Evolutionary conservation across 176 grass and related monocot species (phyloP).

Genomic region (Rhynchospora breviuscula): DNA sequence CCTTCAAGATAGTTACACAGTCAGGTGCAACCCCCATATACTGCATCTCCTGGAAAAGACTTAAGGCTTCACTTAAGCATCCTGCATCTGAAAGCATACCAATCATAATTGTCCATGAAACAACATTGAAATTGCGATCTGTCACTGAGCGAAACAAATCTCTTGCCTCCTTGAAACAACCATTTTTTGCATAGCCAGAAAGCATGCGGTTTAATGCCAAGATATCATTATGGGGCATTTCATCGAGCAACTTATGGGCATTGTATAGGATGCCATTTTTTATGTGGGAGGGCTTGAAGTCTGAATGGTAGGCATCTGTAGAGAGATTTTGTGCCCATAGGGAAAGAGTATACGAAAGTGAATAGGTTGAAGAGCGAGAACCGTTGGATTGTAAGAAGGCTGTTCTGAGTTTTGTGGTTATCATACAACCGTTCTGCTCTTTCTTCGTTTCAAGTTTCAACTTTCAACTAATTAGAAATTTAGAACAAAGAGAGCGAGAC

Average conservation of each 20-base stretch:
- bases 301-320: conserved; percentile 30
- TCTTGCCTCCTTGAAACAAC: conserved; percentile 29
- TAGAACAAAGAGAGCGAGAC: too few relatives aligned
- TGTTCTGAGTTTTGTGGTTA: too few relatives aligned
- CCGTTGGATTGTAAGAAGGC: too few relatives aligned
- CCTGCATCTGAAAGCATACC: conserved; percentile 17
- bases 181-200: conserved; percentile 34
- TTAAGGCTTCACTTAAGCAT: conserved; percentile 27
- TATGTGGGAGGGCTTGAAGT: conserved; percentile 20
- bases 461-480: too few relatives aligned
- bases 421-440: too few relatives aligned
- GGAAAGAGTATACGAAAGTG: too few relatives aligned
- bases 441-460: too few relatives aligned
- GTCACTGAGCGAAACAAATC: conserved; percentile 32
- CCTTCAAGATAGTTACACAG: conserved; percentile 30
- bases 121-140: conserved; percentile 21
- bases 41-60: conserved; percentile 56
- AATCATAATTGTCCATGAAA: conserved; percentile 84
- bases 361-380: too few relatives aligned
- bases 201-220: conserved; percentile 55
- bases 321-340: too few relatives aligned
- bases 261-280: conserved; percentile 19
- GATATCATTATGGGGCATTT: conserved; percentile 40
- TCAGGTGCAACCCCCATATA: conserved; percentile 36
- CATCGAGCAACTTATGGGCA: conserved; percentile 50